phyloP scores from a whole-genome alignment of 2,329 filamentous ascomycete genomes.

The Cladosporium sp. region DNA sequence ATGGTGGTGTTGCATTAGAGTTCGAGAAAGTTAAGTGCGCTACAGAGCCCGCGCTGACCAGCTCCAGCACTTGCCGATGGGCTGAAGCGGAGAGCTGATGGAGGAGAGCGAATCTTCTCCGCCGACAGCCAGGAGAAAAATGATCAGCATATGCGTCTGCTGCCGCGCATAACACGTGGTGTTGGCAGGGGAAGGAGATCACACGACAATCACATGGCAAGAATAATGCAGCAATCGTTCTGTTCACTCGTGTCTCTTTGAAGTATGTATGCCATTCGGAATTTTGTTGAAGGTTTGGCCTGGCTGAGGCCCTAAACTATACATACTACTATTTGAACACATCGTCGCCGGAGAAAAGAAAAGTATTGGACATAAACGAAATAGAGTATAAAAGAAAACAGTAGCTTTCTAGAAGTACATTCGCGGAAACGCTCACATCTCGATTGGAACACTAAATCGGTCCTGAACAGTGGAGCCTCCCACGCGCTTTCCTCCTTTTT shows the following conservation, averaged over 20 bases:
- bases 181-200: neutral
- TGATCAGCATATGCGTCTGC: slow-evolving; percentile 4
- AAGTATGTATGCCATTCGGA: no score
- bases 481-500: neutral
- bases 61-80: neutral
- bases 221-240: neutral
- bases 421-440: slow-evolving; percentile 3
- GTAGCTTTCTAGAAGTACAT: neutral
- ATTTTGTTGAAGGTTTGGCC: slow-evolving; percentile 9
- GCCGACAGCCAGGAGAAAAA: neutral
- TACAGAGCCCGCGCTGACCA: no score
- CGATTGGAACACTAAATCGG: neutral
- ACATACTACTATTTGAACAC: slow-evolving; percentile 15
- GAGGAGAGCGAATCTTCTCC: no score
- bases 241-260: neutral
- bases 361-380: neutral
- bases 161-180: slow-evolving; percentile 1
- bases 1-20: neutral
- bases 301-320: slow-evolving; percentile 11
- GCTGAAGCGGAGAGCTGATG: no score
- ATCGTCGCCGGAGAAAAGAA: slow-evolving; percentile 8
- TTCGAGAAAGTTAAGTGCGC: neutral
- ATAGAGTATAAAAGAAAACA: neutral
- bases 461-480: neutral
- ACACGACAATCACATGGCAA: no score